Evolutionary conservation across 2,329 filamentous ascomycete genomes (phyloP).

Genomic region (Beauveria caledonica): DNA sequence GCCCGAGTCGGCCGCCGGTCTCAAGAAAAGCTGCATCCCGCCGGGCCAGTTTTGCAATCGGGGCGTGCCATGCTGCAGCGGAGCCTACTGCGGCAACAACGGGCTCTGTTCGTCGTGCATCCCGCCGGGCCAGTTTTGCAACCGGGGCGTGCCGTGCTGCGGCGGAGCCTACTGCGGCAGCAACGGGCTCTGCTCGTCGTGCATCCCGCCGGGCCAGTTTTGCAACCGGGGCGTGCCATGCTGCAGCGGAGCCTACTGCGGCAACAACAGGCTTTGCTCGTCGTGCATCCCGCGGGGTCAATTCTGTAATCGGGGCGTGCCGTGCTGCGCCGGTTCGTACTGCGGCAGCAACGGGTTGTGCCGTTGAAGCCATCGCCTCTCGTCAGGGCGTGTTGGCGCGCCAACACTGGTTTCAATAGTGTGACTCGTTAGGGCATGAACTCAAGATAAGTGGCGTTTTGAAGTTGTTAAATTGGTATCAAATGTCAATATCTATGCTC

Average conservation of each 20-base stretch:
- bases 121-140: conserved; percentile 5
- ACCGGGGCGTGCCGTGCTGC: conserved; percentile 4
- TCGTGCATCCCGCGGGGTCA: background rate
- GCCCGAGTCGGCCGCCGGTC: background rate
- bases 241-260: background rate
- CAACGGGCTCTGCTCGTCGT: background rate
- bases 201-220: background rate
- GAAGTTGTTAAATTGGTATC: background rate
- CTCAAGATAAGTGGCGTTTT: too few relatives aligned
- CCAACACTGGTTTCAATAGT: too few relatives aligned
- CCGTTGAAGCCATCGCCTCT: background rate
- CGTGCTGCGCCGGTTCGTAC: background rate
- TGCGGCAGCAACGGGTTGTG: background rate
- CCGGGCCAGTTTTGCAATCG: conserved; percentile 12
- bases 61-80: conserved; percentile 9
- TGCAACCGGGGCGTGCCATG: conserved; percentile 3
- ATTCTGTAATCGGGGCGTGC: conserved; percentile 5
- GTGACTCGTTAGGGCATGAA: too few relatives aligned
- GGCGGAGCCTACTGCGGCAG: background rate
- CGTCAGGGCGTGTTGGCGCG: too few relatives aligned
- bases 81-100: conserved; percentile 9
- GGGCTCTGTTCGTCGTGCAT: background rate
- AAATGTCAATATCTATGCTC: background rate
- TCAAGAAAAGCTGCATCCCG: background rate
- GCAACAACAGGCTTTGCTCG: background rate